Base-by-base conservation (phyloP, 805 yeast species). In the Pichia ethanolica region DNA sequence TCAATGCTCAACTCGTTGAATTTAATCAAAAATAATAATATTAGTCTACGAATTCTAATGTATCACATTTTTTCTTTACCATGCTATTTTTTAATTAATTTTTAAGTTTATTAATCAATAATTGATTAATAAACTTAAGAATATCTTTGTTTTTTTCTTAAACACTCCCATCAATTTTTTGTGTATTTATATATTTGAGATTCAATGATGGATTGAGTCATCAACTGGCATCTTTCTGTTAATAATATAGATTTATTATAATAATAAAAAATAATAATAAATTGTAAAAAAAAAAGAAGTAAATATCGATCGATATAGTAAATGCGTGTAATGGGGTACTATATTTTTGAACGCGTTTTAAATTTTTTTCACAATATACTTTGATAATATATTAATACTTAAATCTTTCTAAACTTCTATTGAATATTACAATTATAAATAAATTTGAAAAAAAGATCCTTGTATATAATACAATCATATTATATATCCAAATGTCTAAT, bases 1-100 rank as follows among this genome's bases (percentile, higher is more conserved):
- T 51, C 52, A 53, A 54, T 63, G 67, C 65, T 63, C 67, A 63
- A 63, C 67, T 62, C 67, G 65, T 55, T 35, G 52, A 43, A 45
- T 39, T 43, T 27, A 27, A 25, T 34, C 32, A 42, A 8, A 20
- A 39, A 47, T 34, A n/a, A 34, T 35, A 38, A 37, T 30, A 35
- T 42, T 46, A 49, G 40, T 45, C 40, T 44, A 48, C 37, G 47
- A 44, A 49, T 45, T 37, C 33, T 42, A 41, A 47, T 47, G 49
- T 40, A 39, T 44, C n/a, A 27, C 25, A 34, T 20, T 7, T 38
- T 46, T 34, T 36, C 35, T 28, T 20, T 46, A 28, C 39, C 33
- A 8, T 42, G 25, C 39, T 44, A 20, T 43, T 38, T 35, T 35
- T 32, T 20, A 20, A 20, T 20, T 20, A 20, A 20, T 20, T 20